A percentile compares a stretch with the other conserved stretches of the same genome.
These are phyloP conservation scores for Cladosporium halotolerans DNA, from an alignment of 2,329 filamentous ascomycete genomes.

Conservation along the genomic window DNA sequence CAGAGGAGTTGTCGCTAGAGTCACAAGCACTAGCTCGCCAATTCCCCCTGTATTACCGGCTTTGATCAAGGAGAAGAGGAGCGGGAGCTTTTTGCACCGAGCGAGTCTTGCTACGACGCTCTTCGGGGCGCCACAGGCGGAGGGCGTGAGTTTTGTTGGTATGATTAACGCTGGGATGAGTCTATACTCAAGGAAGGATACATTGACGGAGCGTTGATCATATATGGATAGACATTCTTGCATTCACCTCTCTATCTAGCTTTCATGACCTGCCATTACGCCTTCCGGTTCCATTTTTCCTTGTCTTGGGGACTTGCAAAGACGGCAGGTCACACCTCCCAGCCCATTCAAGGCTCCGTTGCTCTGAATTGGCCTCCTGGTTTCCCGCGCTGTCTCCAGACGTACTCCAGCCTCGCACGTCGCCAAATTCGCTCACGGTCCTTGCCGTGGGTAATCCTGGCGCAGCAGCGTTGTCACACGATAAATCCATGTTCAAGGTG, in stretches of 20 bases:
- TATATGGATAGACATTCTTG: too few species aligned
- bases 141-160: constrained; percentile 1
- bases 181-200: background rate
- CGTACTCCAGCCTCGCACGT: background rate
- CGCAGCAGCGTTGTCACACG: too few species aligned
- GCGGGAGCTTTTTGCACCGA: background rate
- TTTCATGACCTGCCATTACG: too few species aligned
- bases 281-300: too few species aligned
- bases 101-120: background rate
- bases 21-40: background rate
- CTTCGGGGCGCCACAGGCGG: background rate
- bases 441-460: background rate
- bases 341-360: background rate
- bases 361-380: too few species aligned
- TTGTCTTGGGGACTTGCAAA: background rate
- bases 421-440: background rate
- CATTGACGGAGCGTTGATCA: too few species aligned
- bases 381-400: background rate
- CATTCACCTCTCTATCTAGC: too few species aligned
- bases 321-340: background rate
- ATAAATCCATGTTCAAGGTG: too few species aligned
- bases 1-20: background rate
- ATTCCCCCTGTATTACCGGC: background rate
- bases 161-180: background rate
- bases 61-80: background rate